Base-by-base conservation (phyloP, 1,284 basidiomycete genomes). In the Grifola frondosa region DNA sequence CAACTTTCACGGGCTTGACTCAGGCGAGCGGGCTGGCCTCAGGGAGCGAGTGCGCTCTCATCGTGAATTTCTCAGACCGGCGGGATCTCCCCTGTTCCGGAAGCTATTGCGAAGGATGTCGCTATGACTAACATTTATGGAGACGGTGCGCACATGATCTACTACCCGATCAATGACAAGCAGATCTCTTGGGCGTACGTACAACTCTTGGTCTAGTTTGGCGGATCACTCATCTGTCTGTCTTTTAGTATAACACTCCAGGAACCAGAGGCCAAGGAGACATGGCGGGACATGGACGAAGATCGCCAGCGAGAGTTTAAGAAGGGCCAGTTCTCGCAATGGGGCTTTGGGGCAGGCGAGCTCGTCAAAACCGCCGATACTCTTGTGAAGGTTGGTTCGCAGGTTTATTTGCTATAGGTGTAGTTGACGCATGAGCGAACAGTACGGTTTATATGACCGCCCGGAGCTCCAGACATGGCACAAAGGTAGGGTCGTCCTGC, bases 381-480 rank as follows among this genome's bases (percentile, higher is more conserved):
- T 17, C 57, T 75, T 21, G 57, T 68, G 32, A 74, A 74, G 60
- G 73, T 73, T 21, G 13, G 53, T 19, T 35, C n/a, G 25, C 13
- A 11, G 25, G 3, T n/a, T 35, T 36, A n/a, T 19, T 31, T n/a
- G 5, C 21, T 16, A 11, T 5, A 20, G 13, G 1, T 2, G 34
- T 26, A 4, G 12, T 9, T 10, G 16, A 16, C 2, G 5, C 3
- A 12, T 29, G 1, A 19, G 7, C 8, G 7, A 39, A 9, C 21
- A 75, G 72, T 74, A 66, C 39, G 74, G 73, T 6, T 48, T 76
- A 22, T 75, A 75, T 46, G 73, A 75, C 46, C 66, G 74, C 12
- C 70, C 70, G 4, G 65, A 71, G 40, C 53, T 75, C 20, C 50
- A 58, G 30, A 61, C 64, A 3, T 76, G 74, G 74, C 67, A 73